Evolutionary conservation across 129 eudicot genomes (phyloP).

Genomic region (Deinandra increscens): DNA sequence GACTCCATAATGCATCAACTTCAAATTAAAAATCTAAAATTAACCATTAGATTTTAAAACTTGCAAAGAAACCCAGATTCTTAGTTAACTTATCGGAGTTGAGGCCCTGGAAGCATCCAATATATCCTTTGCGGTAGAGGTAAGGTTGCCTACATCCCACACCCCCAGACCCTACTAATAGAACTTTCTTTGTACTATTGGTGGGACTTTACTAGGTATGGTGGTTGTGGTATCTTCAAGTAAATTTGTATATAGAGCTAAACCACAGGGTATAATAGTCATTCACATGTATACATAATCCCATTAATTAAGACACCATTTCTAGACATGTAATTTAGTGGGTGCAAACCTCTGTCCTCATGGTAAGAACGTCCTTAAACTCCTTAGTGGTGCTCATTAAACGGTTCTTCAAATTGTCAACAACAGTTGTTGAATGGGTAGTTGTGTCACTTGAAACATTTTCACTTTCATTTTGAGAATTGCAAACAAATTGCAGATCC

Average conservation of each 20-base stretch:
- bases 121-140: too few relatives aligned
- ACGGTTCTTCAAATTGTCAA: constrained; percentile 76
- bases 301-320: background rate
- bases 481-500: background rate
- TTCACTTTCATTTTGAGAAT: constrained; percentile 66
- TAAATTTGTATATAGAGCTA: background rate
- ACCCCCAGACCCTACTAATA: too few relatives aligned
- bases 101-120: too few relatives aligned
- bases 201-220: too few relatives aligned
- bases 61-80: background rate
- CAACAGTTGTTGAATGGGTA: constrained; percentile 81
- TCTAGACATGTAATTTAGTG: background rate
- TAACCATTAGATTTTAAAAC: too few relatives aligned
- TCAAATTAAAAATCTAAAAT: too few relatives aligned
- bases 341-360: constrained; percentile 85
- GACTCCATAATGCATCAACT: too few relatives aligned
- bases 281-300: background rate
- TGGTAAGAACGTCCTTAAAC: constrained; percentile 85
- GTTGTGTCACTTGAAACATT: constrained; percentile 64
- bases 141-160: too few relatives aligned
- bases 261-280: background rate
- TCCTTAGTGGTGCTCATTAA: constrained; percentile 80
- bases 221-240: too few relatives aligned
- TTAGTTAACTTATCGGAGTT: background rate
- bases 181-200: too few relatives aligned